phyloP scores from a whole-genome alignment of 2,329 filamentous ascomycete genomes.

The Xylaria sp. region DNA sequence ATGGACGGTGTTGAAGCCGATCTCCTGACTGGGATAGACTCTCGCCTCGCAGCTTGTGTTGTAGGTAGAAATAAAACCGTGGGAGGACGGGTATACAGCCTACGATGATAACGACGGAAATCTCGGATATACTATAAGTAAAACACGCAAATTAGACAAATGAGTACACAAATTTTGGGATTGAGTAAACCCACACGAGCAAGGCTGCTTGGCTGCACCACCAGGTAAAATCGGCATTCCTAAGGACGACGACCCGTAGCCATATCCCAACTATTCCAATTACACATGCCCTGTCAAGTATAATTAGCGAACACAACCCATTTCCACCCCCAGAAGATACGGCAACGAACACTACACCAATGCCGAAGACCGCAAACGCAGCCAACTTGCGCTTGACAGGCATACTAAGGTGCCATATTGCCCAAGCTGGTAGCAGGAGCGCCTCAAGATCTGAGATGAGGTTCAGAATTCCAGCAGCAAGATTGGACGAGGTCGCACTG shows the following conservation, averaged over 20 bases:
- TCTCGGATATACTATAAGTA: neutral
- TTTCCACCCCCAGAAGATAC: neutral
- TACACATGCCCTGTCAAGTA: neutral
- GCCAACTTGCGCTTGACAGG: neutral
- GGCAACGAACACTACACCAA: neutral
- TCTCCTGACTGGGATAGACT: neutral
- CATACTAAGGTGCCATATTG: constrained; percentile 1
- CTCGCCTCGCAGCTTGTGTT: neutral
- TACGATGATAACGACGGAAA: neutral
- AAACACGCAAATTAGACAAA: neutral
- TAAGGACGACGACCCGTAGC: neutral
- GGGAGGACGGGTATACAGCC: neutral
- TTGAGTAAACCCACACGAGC: neutral
- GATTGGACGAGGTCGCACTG: neutral
- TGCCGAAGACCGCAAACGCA: neutral
- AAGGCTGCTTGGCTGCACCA: neutral
- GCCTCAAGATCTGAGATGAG: neutral
- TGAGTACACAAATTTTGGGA: neutral
- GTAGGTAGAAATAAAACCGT: neutral
- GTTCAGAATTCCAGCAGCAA: neutral
- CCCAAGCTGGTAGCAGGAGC: neutral
- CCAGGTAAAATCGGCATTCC: neutral
- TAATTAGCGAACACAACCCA: neutral
- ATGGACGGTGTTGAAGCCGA: neutral
- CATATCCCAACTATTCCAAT: neutral